A percentile compares a stretch with the other conserved stretches of the same genome.
Conservation (phyloP, 2,329 filamentous ascomycete species). For the Monosporascus cannonballus region DNA sequence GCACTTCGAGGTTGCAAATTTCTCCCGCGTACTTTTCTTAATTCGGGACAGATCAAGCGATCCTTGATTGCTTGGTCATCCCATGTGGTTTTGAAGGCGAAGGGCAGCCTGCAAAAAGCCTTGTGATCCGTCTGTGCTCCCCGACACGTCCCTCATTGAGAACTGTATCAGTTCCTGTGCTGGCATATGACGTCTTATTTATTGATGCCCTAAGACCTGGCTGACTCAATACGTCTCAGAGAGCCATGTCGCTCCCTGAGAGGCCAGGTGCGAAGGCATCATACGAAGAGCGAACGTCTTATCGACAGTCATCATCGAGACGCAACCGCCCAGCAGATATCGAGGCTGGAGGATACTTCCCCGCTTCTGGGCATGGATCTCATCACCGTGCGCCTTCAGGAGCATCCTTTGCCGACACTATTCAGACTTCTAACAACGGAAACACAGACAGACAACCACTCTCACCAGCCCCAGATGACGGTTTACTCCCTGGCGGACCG, state of each 20-base stretch:
- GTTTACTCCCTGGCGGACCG: conserved; percentile 23
- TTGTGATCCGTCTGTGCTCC: conserved; percentile 2
- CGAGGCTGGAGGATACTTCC: conserved; percentile 55
- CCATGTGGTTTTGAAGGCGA: neutral
- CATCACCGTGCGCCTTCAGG: conserved; percentile 53
- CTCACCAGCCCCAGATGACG: conserved; percentile 39
- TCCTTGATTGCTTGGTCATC: neutral
- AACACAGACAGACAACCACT: conserved; percentile 51
- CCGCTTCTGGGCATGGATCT: conserved; percentile 31
- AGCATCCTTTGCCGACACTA: conserved; percentile 53
- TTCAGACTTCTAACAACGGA: conserved; percentile 42
- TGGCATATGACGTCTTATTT: neutral
- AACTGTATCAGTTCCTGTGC: neutral
- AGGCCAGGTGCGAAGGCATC: conserved; percentile 56
- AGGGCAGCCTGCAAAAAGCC: conserved; percentile 5
- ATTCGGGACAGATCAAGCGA: neutral
- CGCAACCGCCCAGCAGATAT: conserved; percentile 61
- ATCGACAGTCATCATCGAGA: conserved; percentile 63
- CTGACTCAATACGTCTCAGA: conserved; percentile 18
- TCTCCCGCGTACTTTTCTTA: neutral
- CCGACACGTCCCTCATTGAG: neutral
- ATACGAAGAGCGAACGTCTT: conserved; percentile 56
- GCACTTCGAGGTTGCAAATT: neutral
- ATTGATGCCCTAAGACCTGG: conserved; percentile 2
- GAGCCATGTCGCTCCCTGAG: conserved; percentile 56